Evolutionary conservation across 2,329 filamentous ascomycete genomes (phyloP), one percentile per base, ranked within the genome.

Genomic region (Ophiocordyceps robertsii): DNA sequence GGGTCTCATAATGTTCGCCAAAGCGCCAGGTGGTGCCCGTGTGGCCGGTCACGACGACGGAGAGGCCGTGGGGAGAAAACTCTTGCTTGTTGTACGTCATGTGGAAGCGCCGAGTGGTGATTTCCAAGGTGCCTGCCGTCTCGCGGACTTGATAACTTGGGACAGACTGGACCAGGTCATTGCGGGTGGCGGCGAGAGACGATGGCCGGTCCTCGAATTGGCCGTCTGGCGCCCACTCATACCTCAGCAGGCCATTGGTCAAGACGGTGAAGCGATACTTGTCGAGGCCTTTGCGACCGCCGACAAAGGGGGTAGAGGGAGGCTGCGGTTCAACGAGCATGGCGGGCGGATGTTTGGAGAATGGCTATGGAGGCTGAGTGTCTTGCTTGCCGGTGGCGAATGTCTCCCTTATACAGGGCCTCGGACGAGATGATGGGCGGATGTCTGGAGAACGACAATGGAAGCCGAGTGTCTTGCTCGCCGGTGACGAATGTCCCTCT

Each of bases 181-280:
- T 39, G 24, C 77, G 65, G 47, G 74, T 70, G 43, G 75, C 63
- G n/a, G 76, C 77, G 52, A 81, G 76, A 10, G 71, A 72, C 0
- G 75, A 80, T 0, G 73, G 71, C 5, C 76, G 68, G 52, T 82
- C 75, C 52, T 81, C 77, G 49, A 81, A 82, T 30, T 61, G 52
- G 39, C 70, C 67, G 47, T 81, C 75, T 11, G 66, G 61, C 1
- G 76, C 68, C 73, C 74, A 82, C 58, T 81, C 77, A 47, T 73
- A 79, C 29, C 77, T 72, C 27, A 81, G 48, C 2, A 80, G 61
- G 2, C 69, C 63, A 40, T 77, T 68, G 10, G 66, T 69, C 39
- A 82, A 62, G 38, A 81, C 48, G 9, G 72, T 79, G 53, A 81
- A 80, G 42, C 77, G 72, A 55, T 73, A 80, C 39, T 70, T 52